Conservation (phyloP, 495 filamentous ascomycete genomes). For the Hypomontagnella monticulosa region DNA sequence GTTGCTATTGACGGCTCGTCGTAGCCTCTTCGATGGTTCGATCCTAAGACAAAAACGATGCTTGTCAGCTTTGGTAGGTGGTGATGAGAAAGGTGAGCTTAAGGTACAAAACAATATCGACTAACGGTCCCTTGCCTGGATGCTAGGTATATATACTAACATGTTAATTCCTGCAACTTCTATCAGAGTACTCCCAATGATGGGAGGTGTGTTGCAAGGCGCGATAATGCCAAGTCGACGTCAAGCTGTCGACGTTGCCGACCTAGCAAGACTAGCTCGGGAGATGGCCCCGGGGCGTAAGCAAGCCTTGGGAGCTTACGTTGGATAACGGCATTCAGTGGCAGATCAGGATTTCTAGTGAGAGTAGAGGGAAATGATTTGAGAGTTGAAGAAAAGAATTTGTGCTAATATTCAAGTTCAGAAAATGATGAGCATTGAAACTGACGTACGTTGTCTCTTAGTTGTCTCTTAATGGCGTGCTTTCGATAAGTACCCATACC, state of each 20-base stretch:
- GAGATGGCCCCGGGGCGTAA: no score
- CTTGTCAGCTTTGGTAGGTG: constrained; percentile 4
- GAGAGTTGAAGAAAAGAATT: no score
- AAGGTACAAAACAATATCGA: neutral
- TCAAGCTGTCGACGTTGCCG: neutral
- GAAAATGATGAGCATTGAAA: no score
- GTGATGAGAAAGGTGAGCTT: neutral
- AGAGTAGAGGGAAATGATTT: no score
- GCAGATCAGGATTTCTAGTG: no score
- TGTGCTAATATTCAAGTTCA: no score
- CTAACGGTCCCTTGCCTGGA: neutral
- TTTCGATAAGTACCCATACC: no score
- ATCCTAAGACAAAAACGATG: constrained; percentile 58
- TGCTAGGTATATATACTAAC: constrained; percentile 17
- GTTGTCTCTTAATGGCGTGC: no score
- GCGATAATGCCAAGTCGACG: neutral
- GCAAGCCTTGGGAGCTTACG: neutral
- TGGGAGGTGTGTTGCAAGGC: neutral
- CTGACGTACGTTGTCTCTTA: no score
- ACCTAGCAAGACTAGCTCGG: no score
- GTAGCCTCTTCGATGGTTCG: constrained; percentile 71
- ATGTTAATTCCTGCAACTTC: neutral
- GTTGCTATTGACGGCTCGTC: constrained; percentile 75
- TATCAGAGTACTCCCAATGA: neutral
- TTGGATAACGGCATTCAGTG: neutral